Evolutionary conservation across 2,329 filamentous ascomycete genomes (phyloP).

Genomic region (Arthrobotrys musiformis): DNA sequence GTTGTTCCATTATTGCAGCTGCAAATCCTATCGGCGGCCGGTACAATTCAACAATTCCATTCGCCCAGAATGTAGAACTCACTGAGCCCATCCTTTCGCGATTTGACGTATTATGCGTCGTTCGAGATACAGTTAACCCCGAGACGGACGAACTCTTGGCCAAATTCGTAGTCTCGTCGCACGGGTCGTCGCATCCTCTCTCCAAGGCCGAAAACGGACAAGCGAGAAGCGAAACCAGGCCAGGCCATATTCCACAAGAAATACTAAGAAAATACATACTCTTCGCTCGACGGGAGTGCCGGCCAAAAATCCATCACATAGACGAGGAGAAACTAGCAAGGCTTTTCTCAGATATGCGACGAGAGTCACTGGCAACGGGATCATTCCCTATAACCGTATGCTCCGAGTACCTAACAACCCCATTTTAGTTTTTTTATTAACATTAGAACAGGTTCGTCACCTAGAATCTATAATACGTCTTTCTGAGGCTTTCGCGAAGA

Average conservation of each 20-base stretch:
- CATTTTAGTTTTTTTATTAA: slow-evolving; percentile 67
- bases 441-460: slow-evolving; percentile 73
- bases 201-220: slow-evolving; percentile 65
- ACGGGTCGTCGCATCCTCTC: slow-evolving; percentile 84
- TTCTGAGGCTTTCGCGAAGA: slow-evolving; percentile 92
- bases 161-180: slow-evolving; percentile 92
- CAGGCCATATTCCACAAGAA: slow-evolving; percentile 77
- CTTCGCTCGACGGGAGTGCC: slow-evolving; percentile 88
- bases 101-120: slow-evolving; percentile 97
- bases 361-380: slow-evolving; percentile 90
- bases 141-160: slow-evolving; percentile 91
- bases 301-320: slow-evolving; percentile 94
- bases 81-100: slow-evolving; percentile 97
- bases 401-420: background rate
- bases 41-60: slow-evolving; percentile 95
- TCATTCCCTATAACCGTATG: slow-evolving; percentile 96
- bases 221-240: background rate
- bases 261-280: slow-evolving; percentile 95
- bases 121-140: slow-evolving; percentile 93
- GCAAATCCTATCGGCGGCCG: slow-evolving; percentile 96
- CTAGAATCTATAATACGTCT: slow-evolving; percentile 98
- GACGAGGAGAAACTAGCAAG: slow-evolving; percentile 96
- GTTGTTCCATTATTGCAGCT: slow-evolving; percentile 94
- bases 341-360: slow-evolving; percentile 93
- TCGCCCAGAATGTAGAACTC: slow-evolving; percentile 94